These are phyloP conservation scores for Aaosphaeria pasadenensis DNA, from an alignment of 2,329 filamentous ascomycete species.

Conservation along the genomic window DNA sequence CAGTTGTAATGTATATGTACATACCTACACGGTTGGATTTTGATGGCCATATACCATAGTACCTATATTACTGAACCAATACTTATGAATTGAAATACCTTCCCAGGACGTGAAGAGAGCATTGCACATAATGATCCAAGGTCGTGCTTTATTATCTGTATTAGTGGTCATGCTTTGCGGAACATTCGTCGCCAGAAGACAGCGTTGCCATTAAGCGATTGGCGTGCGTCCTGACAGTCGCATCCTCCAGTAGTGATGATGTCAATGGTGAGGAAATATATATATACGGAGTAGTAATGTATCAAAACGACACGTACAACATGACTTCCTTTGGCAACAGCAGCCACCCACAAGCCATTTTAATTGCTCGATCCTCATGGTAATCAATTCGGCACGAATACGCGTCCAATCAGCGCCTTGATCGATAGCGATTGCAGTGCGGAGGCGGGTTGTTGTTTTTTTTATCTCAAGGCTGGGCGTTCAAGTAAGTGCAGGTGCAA, in stretches of 20 bases:
- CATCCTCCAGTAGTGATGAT: neutral
- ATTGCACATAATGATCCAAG: neutral
- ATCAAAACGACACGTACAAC: neutral
- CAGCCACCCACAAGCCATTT: neutral
- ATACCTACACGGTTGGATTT: no score
- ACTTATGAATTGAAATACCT: neutral
- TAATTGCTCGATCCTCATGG: neutral
- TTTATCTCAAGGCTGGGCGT: neutral
- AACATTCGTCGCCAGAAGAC: neutral
- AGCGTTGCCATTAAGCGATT: neutral
- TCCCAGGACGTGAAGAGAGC: neutral
- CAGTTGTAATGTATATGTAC: no score
- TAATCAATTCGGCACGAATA: neutral
- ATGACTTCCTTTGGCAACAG: neutral
- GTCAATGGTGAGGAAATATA: neutral
- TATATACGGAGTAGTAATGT: neutral
- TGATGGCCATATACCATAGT: neutral
- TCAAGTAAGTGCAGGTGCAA: neutral
- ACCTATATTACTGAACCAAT: neutral
- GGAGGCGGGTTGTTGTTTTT: neutral
- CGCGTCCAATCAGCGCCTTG: neutral
- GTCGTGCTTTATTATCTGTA: neutral
- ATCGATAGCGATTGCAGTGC: neutral
- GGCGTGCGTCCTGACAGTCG: neutral
- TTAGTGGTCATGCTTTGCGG: neutral